These are phyloP conservation scores for Septoria petroselini DNA, from an alignment of 2,329 filamentous ascomycete species.

Conservation along the genomic window DNA sequence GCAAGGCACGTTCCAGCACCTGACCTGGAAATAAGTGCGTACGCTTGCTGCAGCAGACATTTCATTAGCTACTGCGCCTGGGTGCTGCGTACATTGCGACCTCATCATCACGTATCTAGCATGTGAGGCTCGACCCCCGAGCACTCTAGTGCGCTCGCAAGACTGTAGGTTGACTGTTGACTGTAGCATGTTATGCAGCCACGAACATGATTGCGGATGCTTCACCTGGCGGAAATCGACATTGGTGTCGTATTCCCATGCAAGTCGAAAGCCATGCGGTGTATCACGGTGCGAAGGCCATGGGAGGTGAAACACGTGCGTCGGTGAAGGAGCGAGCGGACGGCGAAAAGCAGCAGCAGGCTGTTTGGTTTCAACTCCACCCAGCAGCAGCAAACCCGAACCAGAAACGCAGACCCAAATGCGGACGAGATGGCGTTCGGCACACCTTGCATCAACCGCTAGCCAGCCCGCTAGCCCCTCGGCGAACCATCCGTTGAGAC, in stretches of 20 bases:
- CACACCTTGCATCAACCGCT: slow-evolving; percentile 3
- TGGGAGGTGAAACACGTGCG: slow-evolving; percentile 13
- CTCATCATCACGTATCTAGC: not conserved
- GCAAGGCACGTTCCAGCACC: no score
- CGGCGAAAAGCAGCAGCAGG: not conserved
- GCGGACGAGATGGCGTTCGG: slow-evolving; percentile 8
- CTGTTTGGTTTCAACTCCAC: slow-evolving; percentile 1
- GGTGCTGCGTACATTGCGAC: no score
- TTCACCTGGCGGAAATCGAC: not conserved
- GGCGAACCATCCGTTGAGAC: slow-evolving; percentile 6
- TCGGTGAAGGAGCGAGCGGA: slow-evolving; percentile 2
- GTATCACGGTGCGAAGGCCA: not conserved
- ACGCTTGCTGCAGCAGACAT: not conserved
- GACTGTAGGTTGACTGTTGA: not conserved
- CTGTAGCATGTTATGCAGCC: no score
- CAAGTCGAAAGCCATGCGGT: slow-evolving; percentile 1
- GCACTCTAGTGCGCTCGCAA: not conserved
- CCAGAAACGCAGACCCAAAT: slow-evolving; percentile 5
- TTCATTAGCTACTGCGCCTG: no score
- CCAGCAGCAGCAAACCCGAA: slow-evolving; percentile 4
- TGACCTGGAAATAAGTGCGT: not conserved
- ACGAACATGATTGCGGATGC: no score
- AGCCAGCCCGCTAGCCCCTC: slow-evolving; percentile 1
- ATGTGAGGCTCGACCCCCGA: not conserved
- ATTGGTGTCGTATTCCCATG: not conserved